Evolutionary conservation across 2,329 filamentous ascomycete genomes (phyloP), one percentile per base, ranked within the genome.

Genomic region (Periglandula ipomoeae): DNA sequence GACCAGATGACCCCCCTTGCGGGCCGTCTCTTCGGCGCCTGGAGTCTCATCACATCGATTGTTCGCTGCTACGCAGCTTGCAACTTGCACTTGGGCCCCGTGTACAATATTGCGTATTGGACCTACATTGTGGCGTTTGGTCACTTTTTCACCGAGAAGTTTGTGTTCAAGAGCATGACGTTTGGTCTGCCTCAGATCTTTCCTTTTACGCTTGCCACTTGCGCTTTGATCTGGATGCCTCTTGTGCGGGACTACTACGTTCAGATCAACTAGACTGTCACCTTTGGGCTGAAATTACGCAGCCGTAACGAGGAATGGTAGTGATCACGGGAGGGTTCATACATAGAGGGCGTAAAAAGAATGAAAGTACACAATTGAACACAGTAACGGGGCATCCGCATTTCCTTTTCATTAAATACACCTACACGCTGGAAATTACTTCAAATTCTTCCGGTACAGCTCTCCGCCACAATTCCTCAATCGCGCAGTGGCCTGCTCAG

Each of bases 401-500:
- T 27, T 4, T 27, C 17, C 11, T 46, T 15, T 38, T 20, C 5
- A 15, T 26, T 22, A 30, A 30, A 30, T 6, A 27, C 11, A 38
- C 19, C 11, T 32, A 10, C 24, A n/a, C 11, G 45, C 20, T 11
- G 9, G 19, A 15, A 4, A 34, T 50, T 56, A 54, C 51, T 57
- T 54, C 49, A 65, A 53, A 10, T 56, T 58, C n/a, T 84, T 89
- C 55, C 93, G 80, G 63, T 98, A 97, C 53, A 98, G 70, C 62
- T 88, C 81, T 15, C 89, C 89, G 3, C 82, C 87, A 54, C 89
- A 90, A 50, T 76, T 74, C 55, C 86, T 79, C 51, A 98, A 70
- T 44, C 82, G 81, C 23, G 81, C 82, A 13, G 93, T 86, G 1
- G 93, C 93, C 69, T 97, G 93, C 68, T 98, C 93, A 0, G 93